These are phyloP conservation scores for Syncephalastrum monosporum DNA, from an alignment of 371 early-diverging fungal species.

Conservation along the genomic window DNA sequence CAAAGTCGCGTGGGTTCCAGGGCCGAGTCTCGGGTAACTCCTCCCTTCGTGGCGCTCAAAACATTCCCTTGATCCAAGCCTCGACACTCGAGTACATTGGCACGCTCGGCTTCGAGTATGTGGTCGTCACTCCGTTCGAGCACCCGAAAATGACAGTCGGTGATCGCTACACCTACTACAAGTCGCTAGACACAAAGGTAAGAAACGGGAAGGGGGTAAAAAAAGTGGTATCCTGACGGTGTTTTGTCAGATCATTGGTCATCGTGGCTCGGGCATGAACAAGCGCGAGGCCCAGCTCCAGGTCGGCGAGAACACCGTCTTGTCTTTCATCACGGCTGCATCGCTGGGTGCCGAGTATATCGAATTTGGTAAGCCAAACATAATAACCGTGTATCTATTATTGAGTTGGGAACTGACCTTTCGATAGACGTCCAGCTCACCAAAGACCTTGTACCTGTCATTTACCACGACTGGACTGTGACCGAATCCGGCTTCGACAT, in stretches of 20 bases:
- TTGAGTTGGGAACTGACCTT: background rate
- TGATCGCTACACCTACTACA: constrained; percentile 65
- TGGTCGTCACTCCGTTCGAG: constrained; percentile 67
- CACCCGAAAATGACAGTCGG: constrained; percentile 60
- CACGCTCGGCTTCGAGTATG: constrained; percentile 59
- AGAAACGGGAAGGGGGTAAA: background rate
- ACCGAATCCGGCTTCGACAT: constrained; percentile 85
- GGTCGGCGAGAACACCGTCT: constrained; percentile 92
- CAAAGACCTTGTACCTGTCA: constrained; percentile 85
- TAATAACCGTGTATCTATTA: background rate
- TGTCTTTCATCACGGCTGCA: constrained; percentile 88
- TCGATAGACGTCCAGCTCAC: constrained; percentile 91
- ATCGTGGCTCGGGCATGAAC: constrained; percentile 96
- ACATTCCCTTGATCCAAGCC: constrained; percentile 58
- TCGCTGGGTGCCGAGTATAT: constrained; percentile 88
- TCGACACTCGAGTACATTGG: constrained; percentile 62
- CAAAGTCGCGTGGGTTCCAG: constrained; percentile 40
- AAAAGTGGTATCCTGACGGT: background rate
- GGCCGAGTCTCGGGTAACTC: constrained; percentile 32
- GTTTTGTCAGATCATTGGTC: constrained; percentile 75
- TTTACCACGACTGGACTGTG: constrained; percentile 95
- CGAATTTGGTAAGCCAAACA: constrained; percentile 76
- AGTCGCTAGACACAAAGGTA: constrained; percentile 62
- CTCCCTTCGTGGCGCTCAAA: constrained; percentile 48
- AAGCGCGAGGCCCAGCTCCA: constrained; percentile 61